Base-by-base conservation (phyloP, 2,329 filamentous ascomycete species). In the Calonectria hawksworthii region DNA sequence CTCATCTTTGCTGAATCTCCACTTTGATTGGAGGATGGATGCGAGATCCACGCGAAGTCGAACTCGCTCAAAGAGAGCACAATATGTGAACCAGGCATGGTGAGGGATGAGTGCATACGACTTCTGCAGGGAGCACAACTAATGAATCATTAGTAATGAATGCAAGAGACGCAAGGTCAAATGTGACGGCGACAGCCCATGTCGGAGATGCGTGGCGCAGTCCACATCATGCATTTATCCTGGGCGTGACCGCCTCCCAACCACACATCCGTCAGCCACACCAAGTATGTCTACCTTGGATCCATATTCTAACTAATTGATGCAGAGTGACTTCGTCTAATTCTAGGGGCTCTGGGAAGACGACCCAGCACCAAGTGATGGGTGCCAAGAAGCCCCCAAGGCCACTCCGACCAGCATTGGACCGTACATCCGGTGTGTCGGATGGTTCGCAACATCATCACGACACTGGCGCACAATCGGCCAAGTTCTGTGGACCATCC, bases 61-160 rank as follows among this genome's bases (percentile, higher is more conserved):
- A 26, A 41, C 14, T 63, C 68, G 68, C 26, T 70, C 68, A 6
- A 64, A 36, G 47, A 70, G 68, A n/a, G 32, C 23, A 1, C 68
- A 70, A 28, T 70, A 70, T 21, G 68, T 70, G 11, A 70, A 70
- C n/a, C 44, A 70, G 16, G 68, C 68, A 26, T 70, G 68, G 68
- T 56, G 21, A 26, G 8, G 47, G 5, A 56, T 44, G 9, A 8
- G 10, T n/a, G 14, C 18, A 23, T 7, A 5, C 11, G 7, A n/a
- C 7, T 1, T 34, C 18, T 8, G 16, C 32, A 10, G 5, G 9
- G 38, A 10, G 3, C 30, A 14, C n/a, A 2, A 10, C 51, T 34
- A 34, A 54, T 56, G 18, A 38, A 21, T 34, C 26, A 16, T 41
- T n/a, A 71, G 68, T 18, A 65, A 66, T 59, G 56, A 64, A 36